Conservation (phyloP, 2,329 filamentous ascomycete species). For the Xylariaceae sp. region DNA sequence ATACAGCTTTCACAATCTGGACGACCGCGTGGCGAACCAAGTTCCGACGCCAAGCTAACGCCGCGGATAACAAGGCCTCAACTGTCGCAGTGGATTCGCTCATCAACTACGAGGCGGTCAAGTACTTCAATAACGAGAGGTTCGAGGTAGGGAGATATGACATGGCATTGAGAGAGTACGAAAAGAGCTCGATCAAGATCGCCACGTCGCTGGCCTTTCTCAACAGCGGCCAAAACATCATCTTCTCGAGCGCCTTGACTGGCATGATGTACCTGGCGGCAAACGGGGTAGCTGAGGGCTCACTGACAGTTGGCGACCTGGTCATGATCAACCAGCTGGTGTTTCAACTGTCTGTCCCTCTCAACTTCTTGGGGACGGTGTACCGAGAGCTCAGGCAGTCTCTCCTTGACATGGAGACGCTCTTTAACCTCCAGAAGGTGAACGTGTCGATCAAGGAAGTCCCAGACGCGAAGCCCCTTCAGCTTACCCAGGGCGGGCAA, state of each 20-base stretch:
- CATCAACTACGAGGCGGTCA: conserved; percentile 98
- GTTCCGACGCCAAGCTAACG: conserved; percentile 91
- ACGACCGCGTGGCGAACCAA: conserved; percentile 97
- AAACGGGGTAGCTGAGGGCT: conserved; percentile 75
- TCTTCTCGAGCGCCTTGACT: conserved; percentile 89
- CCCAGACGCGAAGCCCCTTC: conserved; percentile 65
- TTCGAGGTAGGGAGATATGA: conserved; percentile 92
- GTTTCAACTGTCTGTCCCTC: conserved; percentile 91
- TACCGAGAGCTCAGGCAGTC: conserved; percentile 95
- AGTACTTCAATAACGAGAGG: conserved; percentile 98
- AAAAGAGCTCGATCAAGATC: conserved; percentile 93
- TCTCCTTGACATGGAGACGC: conserved; percentile 94
- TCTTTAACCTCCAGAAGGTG: conserved; percentile 96
- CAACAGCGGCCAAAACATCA: conserved; percentile 93
- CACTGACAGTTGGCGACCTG: conserved; percentile 85
- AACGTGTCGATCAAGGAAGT: conserved; percentile 81
- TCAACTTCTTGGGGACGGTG: conserved; percentile 97
- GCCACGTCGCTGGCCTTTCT: conserved; percentile 88
- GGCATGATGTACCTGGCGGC: conserved; percentile 98
- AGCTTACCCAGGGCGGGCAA: conserved; percentile 71
- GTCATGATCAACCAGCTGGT: conserved; percentile 99
- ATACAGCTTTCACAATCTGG: conserved; percentile 93
- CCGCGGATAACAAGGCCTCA: conserved; percentile 90
- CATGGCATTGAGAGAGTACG: conserved; percentile 76
- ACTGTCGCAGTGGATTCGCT: conserved; percentile 94